Conservation (phyloP, 225 moss, liverwort and hornwort genomes). For the Pseudoscleropodium purum region DNA sequence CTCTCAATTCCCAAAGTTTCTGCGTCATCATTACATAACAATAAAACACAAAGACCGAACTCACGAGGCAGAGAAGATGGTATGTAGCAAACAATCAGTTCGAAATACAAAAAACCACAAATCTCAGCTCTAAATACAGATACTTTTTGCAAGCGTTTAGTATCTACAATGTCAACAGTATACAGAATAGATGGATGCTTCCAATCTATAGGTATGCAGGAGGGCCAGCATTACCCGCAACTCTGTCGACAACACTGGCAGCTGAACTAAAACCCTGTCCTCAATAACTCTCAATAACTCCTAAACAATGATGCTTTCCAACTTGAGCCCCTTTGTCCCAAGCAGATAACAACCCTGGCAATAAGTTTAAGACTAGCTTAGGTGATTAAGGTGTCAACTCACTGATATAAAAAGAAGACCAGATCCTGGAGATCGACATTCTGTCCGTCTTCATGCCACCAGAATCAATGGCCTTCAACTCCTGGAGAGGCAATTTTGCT, state of each 20-base stretch:
- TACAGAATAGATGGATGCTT: background rate
- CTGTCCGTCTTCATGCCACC: background rate
- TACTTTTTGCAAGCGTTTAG: background rate
- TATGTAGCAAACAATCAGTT: background rate
- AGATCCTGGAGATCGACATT: background rate
- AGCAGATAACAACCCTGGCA: background rate
- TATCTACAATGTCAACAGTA: background rate
- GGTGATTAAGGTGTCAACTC: background rate
- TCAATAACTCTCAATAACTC: background rate
- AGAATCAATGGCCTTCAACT: background rate
- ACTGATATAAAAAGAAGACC: background rate
- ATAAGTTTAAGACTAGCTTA: background rate
- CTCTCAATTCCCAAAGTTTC: background rate
- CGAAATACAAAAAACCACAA: background rate
- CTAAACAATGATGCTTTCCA: background rate
- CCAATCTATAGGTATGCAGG: background rate
- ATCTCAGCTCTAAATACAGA: background rate
- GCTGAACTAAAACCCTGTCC: background rate
- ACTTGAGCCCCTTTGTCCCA: constrained; percentile 5
- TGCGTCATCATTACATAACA: background rate
- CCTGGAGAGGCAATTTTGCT: background rate
- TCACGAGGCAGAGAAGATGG: background rate
- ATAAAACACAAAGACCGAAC: background rate
- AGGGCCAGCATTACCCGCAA: background rate
- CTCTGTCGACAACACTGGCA: background rate